Conservation (phyloP, 495 filamentous ascomycete species). For the Trichoderma virens region DNA sequence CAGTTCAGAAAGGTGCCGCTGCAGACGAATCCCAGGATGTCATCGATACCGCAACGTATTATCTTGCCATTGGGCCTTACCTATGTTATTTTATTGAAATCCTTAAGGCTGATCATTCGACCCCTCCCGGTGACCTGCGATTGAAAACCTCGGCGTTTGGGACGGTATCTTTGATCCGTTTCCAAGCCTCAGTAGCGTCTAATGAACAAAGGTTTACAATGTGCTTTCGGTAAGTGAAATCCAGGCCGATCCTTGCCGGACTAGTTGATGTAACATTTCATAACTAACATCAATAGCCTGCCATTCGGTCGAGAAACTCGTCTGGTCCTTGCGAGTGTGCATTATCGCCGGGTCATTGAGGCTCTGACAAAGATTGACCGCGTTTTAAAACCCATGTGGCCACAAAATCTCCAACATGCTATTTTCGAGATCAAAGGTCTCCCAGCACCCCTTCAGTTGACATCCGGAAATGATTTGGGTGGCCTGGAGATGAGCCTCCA, state of each 20-base stretch:
- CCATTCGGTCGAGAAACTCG: slow-evolving; percentile 57
- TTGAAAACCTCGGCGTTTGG: slow-evolving; percentile 49
- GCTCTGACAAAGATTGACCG: slow-evolving; percentile 66
- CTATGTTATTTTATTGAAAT: slow-evolving; percentile 71
- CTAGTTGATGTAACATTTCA: too few relatives aligned
- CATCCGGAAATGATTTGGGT: slow-evolving; percentile 64
- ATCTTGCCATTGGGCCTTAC: slow-evolving; percentile 77
- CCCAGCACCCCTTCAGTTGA: slow-evolving; percentile 39
- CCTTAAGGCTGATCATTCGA: slow-evolving; percentile 43
- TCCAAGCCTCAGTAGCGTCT: slow-evolving; percentile 31
- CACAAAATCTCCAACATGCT: slow-evolving; percentile 59
- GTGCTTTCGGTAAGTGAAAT: slow-evolving; percentile 58
- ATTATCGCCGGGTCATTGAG: slow-evolving; percentile 68
- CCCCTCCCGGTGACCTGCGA: slow-evolving; percentile 39
- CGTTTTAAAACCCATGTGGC: slow-evolving; percentile 77
- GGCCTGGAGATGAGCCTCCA: slow-evolving; percentile 76
- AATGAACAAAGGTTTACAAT: slow-evolving; percentile 82
- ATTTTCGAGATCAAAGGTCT: slow-evolving; percentile 57
- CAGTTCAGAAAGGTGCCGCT: slow-evolving; percentile 39
- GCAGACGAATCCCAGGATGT: slow-evolving; percentile 50
- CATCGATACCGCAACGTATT: slow-evolving; percentile 74
- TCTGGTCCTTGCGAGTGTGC: slow-evolving; percentile 71
- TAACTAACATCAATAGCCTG: too few relatives aligned
- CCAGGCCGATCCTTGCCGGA: neutral
- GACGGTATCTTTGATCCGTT: slow-evolving; percentile 59